Percentiles rank a stretch among this genome's conserved stretches.
Conservation (phyloP, 345 rosid species). For the Streptanthus diversifolius region DNA sequence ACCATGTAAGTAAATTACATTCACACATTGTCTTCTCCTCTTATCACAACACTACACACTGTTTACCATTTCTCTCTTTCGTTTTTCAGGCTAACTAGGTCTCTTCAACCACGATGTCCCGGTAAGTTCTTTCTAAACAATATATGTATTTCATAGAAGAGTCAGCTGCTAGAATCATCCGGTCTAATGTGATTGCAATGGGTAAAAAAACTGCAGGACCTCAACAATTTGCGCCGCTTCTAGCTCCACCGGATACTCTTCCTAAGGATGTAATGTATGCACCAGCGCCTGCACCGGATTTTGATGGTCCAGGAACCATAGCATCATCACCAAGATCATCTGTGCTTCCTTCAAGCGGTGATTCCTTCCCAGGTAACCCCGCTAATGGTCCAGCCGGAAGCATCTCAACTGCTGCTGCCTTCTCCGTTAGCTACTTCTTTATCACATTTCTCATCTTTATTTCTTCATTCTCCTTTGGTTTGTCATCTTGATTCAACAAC, state of each 20-base stretch:
- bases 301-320: constrained; percentile 40
- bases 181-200: constrained; percentile 1
- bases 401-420: constrained; percentile 40
- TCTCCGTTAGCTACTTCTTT: constrained; percentile 32
- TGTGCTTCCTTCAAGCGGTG: constrained; percentile 53
- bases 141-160: neutral
- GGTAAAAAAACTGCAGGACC: constrained; percentile 49
- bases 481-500: constrained; percentile 19
- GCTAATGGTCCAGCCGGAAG: constrained; percentile 67
- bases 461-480: constrained; percentile 1
- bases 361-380: constrained; percentile 51
- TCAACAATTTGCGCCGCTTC: constrained; percentile 72
- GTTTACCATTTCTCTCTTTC: neutral
- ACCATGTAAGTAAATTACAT: constrained; percentile 48
- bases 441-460: constrained; percentile 20
- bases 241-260: constrained; percentile 77
- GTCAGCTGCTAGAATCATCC: neutral
- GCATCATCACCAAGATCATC: constrained; percentile 48
- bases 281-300: constrained; percentile 49
- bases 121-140: constrained; percentile 42
- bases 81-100: constrained; percentile 57
- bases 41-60: neutral
- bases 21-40: neutral
- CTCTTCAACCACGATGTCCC: constrained; percentile 92
- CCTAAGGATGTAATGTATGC: constrained; percentile 48